Evolutionary conservation across 2,329 filamentous ascomycete species (phyloP), one percentile per base, ranked within the genome.

Genomic region (Apiospora koreana): DNA sequence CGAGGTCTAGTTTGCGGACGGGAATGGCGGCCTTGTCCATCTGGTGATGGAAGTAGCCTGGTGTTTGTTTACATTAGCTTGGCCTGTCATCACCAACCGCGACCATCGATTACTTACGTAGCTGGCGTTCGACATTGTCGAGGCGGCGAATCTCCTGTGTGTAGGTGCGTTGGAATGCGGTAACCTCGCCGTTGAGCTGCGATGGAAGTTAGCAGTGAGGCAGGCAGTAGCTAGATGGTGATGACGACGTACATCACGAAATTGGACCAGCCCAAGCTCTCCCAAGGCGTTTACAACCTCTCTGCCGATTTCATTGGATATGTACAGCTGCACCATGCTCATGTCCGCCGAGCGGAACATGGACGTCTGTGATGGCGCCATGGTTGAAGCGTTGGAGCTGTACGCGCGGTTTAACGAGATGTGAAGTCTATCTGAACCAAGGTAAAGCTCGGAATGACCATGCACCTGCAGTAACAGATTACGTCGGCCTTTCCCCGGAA

Each of bases 291-390:
- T 97, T 74, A 98, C 95, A 77, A 98, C 95, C 86, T 99, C 97
- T 80, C 96, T 91, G 77, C 96, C 95, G 77, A 99, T 98, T 87
- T 99, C 96, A 81, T 98, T 98, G 79, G 96, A 94, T 79, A 99
- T 97, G 85, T 98, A 99, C 79, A 99, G 92, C 91, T 99, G 96
- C 80, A 97, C 97, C 92, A 99, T 92, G 88, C 94, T 98, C 96
- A 99, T 99, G 84, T 98, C 94, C 93, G 94, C 94, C 81, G 96
- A 99, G 89, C 97, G 95, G 91, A 99, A 98, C 87, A 98, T 93
- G 83, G 95, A 97, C 86, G 98, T 94, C 85, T 94, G 85, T 81
- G 86, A 84, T 76, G 87, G 86, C 83, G 89, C 89, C 90, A 92
- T 92, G 74, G 67, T 54, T 69, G 43, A 41, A 68, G 45, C 42